phyloP scores from a whole-genome alignment of 1,284 basidiomycete species.

The Somion occarium region DNA sequence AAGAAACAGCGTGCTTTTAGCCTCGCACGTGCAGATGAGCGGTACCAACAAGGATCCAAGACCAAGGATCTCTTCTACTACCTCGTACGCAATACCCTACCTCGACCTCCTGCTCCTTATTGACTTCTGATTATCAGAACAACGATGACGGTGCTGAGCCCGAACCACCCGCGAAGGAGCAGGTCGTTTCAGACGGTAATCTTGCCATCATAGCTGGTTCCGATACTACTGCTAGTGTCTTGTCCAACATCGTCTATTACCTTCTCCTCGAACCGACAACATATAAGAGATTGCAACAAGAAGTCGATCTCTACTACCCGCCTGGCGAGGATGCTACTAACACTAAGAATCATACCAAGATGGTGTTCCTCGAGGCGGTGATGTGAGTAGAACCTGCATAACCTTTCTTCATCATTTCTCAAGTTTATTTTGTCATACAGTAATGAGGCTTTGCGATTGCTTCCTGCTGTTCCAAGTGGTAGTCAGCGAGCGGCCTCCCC shows the following conservation, averaged over 20 bases:
- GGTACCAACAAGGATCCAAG: conserved; percentile 10
- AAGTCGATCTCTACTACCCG: conserved; percentile 22
- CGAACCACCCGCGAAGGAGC: conserved; percentile 6
- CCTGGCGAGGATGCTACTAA: conserved; percentile 21
- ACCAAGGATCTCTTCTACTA: conserved; percentile 16
- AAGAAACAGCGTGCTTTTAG: conserved; percentile 16
- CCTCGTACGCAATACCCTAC: conserved; percentile 10
- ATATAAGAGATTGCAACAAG: conserved; percentile 20
- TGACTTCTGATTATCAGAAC: background rate
- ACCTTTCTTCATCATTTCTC: background rate
- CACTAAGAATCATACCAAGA: conserved; percentile 13
- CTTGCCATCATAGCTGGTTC: conserved; percentile 15
- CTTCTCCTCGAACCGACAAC: conserved; percentile 15
- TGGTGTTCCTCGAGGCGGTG: conserved; percentile 27
- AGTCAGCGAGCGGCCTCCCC: conserved; percentile 38
- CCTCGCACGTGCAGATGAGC: conserved; percentile 2
- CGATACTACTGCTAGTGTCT: conserved; percentile 16
- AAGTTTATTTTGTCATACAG: conserved; percentile 13
- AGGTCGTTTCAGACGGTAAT: conserved; percentile 1
- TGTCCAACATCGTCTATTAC: conserved; percentile 18
- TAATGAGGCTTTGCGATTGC: conserved; percentile 49
- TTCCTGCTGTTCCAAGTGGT: conserved; percentile 46
- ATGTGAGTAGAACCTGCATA: conserved; percentile 20
- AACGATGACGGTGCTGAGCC: conserved; percentile 13
- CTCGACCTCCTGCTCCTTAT: background rate